Evolutionary conservation across 73 alveolate genomes (phyloP).

Genomic region (Loxodes magnus): DNA sequence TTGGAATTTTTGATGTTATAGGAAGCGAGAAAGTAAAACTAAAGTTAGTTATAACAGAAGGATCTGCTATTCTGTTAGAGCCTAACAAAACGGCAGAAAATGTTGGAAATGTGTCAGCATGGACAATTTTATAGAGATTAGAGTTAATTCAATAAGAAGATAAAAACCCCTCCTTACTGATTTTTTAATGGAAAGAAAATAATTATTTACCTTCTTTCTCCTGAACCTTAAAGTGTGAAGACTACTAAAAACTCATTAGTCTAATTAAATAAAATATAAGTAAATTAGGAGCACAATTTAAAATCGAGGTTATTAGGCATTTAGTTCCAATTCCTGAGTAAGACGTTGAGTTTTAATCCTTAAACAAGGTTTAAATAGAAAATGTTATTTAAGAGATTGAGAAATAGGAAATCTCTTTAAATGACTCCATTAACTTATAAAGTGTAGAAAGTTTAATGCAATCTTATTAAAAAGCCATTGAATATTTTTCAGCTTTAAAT

Average conservation of each 20-base stretch:
- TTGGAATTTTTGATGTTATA: background rate
- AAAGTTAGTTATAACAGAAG: no score
- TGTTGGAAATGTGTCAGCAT: no score
- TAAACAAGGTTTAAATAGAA: background rate
- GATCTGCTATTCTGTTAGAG: no score
- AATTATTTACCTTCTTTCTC: background rate
- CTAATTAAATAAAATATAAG: background rate
- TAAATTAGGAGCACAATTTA: background rate
- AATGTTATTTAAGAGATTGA: constrained; percentile 2
- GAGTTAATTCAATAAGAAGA: no score
- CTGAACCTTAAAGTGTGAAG: background rate
- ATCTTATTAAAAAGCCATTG: constrained; percentile 2
- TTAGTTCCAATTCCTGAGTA: background rate
- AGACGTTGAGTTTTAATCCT: background rate
- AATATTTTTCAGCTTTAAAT: background rate
- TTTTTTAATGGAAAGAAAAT: no score
- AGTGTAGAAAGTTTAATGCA: background rate
- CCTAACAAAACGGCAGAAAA: no score
- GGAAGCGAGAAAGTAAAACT: no score
- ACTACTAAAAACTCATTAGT: background rate
- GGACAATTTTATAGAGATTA: no score
- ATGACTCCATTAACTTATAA: background rate
- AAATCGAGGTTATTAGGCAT: background rate
- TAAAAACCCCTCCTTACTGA: no score
- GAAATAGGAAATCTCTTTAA: background rate